phyloP scores from a whole-genome alignment of 495 filamentous ascomycete species.

The Massariosphaeria phaeospora region DNA sequence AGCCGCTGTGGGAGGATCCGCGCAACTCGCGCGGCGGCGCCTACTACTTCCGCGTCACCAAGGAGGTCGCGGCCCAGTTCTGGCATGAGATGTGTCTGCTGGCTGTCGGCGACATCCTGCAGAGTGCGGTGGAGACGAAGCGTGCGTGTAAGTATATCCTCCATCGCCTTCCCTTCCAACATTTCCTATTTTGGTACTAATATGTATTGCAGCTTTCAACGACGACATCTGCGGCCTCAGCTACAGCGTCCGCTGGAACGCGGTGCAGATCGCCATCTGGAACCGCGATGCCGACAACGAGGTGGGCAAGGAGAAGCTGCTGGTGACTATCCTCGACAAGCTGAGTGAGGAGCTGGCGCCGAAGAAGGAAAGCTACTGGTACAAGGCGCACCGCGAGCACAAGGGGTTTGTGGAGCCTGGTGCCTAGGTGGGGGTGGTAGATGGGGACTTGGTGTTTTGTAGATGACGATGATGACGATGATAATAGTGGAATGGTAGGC shows the following conservation, averaged over 20 bases:
- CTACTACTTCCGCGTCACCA: conserved; percentile 83
- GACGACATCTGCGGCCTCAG: conserved; percentile 78
- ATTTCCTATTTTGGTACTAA: conserved; percentile 1
- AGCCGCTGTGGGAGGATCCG: conserved; percentile 86
- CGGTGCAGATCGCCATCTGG: conserved; percentile 79
- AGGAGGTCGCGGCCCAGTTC: conserved; percentile 64
- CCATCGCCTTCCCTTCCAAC: background rate
- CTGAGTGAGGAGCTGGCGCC: conserved; percentile 63
- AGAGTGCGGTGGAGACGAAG: conserved; percentile 61
- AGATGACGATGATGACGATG: too few species aligned
- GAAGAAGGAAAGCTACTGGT: conserved; percentile 67
- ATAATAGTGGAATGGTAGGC: too few species aligned
- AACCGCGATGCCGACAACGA: conserved; percentile 71
- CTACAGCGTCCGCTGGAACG: conserved; percentile 68
- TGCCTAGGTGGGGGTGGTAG: too few species aligned
- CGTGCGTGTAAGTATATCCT: conserved; percentile 46
- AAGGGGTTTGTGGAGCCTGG: conserved; percentile 43
- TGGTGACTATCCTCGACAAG: conserved; percentile 61
- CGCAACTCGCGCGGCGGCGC: conserved; percentile 74
- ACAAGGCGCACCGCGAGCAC: conserved; percentile 57
- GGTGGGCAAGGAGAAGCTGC: conserved; percentile 64
- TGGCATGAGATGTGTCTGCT: conserved; percentile 76
- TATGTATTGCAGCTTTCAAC: conserved; percentile 44
- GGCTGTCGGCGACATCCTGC: conserved; percentile 78
- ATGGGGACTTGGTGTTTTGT: too few species aligned